Conservation (phyloP, 2,329 filamentous ascomycete genomes). For the Colletotrichum higginsianum region DNA sequence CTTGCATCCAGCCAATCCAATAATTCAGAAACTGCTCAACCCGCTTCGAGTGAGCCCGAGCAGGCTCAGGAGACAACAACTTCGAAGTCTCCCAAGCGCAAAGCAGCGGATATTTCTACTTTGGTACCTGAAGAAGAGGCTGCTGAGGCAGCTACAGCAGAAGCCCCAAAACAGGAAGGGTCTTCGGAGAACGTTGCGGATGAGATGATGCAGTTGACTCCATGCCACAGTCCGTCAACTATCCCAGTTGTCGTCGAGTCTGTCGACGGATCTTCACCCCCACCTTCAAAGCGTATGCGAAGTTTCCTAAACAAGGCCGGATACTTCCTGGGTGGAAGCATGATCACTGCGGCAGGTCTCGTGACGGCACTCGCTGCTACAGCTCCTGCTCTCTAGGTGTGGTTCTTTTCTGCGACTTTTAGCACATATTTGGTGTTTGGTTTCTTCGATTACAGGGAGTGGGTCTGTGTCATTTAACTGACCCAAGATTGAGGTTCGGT, state of each 20-base stretch:
- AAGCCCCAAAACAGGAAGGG: neutral
- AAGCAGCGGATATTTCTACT: constrained; percentile 50
- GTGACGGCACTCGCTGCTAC: constrained; percentile 29
- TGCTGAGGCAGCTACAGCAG: neutral
- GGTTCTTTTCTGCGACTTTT: neutral
- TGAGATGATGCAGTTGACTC: neutral
- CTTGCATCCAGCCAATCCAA: constrained; percentile 2
- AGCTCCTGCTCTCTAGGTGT: constrained; percentile 26
- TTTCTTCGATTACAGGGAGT: neutral
- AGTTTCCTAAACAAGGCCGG: constrained; percentile 20
- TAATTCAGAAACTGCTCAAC: neutral
- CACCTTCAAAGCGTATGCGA: constrained; percentile 19
- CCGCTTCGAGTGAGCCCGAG: neutral
- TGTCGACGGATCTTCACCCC: neutral
- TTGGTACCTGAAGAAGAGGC: constrained; percentile 43
- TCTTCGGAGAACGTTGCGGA: constrained; percentile 26
- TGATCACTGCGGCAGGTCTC: constrained; percentile 23
- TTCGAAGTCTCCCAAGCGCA: constrained; percentile 48
- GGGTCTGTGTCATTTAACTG: neutral
- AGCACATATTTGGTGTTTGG: neutral
- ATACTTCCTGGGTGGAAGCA: constrained; percentile 27
- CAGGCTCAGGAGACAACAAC: neutral
- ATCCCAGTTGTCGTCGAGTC: neutral
- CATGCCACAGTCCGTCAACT: neutral
- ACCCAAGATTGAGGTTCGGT: neutral